Evolutionary conservation across 2,329 filamentous ascomycete species (phyloP).

Genomic region (Ophiocordyceps unilateralis): DNA sequence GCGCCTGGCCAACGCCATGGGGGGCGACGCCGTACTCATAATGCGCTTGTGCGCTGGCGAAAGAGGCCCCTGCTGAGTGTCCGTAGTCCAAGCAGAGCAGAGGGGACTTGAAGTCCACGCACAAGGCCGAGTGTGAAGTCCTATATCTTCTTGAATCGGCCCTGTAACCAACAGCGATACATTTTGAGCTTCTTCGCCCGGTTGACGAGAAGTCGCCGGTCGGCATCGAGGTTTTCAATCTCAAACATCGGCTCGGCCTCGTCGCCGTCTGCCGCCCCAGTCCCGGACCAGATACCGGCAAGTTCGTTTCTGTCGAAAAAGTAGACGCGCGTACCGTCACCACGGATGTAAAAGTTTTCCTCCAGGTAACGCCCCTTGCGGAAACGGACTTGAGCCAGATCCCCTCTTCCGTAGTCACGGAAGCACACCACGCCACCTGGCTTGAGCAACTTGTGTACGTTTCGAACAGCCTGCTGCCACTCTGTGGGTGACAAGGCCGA

Average conservation of each 20-base stretch:
- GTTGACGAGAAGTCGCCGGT: constrained; percentile 83
- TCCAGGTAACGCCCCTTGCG: constrained; percentile 88
- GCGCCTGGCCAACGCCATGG: neutral
- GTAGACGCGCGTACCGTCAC: constrained; percentile 91
- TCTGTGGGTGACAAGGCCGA: constrained; percentile 73
- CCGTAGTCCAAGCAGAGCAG: neutral
- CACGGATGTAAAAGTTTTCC: constrained; percentile 93
- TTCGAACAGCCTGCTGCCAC: constrained; percentile 68
- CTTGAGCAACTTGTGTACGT: constrained; percentile 70
- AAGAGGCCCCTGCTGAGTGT: too few relatives aligned
- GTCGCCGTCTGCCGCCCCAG: constrained; percentile 8
- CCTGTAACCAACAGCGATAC: constrained; percentile 95
- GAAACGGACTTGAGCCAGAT: constrained; percentile 91
- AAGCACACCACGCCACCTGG: constrained; percentile 89
- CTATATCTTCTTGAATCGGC: constrained; percentile 56
- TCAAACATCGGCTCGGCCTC: constrained; percentile 34
- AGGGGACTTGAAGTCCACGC: neutral
- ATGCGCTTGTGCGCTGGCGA: neutral
- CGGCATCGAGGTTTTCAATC: constrained; percentile 62
- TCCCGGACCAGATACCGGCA: constrained; percentile 55
- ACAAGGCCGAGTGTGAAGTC: constrained; percentile 6
- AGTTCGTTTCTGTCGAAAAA: constrained; percentile 89
- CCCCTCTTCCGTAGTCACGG: constrained; percentile 88
- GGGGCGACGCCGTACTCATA: neutral
- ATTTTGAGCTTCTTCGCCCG: constrained; percentile 83